Percentiles rank a stretch among this genome's conserved stretches.
These are phyloP conservation scores for Elongisporangium prolatum DNA, from an alignment of 352 stramenopile genomes.

Conservation along the genomic window DNA sequence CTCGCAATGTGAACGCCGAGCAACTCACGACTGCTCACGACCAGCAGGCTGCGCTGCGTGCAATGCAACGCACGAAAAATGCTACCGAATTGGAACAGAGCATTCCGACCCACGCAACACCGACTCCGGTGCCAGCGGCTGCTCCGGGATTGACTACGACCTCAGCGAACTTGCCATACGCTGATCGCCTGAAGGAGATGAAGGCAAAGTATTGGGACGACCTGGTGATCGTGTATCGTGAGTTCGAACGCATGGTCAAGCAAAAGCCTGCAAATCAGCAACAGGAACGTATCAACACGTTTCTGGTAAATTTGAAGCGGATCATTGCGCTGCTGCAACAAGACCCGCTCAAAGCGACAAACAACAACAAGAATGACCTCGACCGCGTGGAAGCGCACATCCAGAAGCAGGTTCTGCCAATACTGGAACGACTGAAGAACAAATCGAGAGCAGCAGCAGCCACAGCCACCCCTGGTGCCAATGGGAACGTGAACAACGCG, in stretches of 20 bases:
- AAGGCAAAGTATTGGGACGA: conserved; percentile 83
- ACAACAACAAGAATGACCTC: conserved; percentile 72
- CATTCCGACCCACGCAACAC: conserved; percentile 25
- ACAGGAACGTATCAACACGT: conserved; percentile 78
- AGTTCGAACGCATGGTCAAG: conserved; percentile 84
- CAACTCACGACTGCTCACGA: conserved; percentile 46
- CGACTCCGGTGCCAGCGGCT: conserved; percentile 11
- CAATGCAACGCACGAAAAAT: conserved; percentile 62
- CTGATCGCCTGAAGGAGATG: conserved; percentile 67
- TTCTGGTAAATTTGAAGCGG: conserved; percentile 74
- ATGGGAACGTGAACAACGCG: background rate
- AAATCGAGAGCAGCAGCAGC: conserved; percentile 39
- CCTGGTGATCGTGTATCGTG: conserved; percentile 76
- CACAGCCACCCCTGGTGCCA: conserved; percentile 6
- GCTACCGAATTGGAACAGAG: conserved; percentile 38
- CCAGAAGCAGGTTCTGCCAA: conserved; percentile 79
- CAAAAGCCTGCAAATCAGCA: conserved; percentile 76
- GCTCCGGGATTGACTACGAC: conserved; percentile 9
- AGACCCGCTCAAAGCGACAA: conserved; percentile 71
- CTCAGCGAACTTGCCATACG: conserved; percentile 43
- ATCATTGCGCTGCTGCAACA: conserved; percentile 80
- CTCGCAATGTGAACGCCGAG: conserved; percentile 53
- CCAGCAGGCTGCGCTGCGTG: conserved; percentile 60
- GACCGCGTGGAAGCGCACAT: conserved; percentile 81
- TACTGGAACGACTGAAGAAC: conserved; percentile 69